Evolutionary conservation across 805 yeast species (phyloP).

Genomic region (Saccharomycopsis vini): DNA sequence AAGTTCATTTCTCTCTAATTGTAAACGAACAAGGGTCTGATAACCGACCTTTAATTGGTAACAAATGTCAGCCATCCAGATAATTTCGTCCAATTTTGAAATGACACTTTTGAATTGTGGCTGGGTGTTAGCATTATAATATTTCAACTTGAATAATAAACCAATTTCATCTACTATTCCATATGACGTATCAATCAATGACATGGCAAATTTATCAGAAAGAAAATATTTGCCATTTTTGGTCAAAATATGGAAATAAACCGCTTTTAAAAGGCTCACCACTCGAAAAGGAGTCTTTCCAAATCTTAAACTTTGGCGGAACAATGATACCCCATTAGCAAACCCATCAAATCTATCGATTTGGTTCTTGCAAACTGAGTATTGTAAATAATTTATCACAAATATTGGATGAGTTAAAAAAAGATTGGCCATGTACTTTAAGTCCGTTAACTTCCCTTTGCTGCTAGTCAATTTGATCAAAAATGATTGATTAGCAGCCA

Average conservation of each 20-base stretch:
- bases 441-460: not conserved
- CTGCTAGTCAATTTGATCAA: not conserved
- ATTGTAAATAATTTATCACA: conserved; percentile 3
- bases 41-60: conserved; percentile 10
- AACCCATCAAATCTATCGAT: conserved; percentile 12
- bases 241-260: not conserved
- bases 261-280: not conserved
- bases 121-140: conserved; percentile 1
- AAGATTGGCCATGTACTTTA: not conserved
- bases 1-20: not conserved
- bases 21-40: not conserved
- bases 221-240: not conserved
- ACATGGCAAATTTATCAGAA: conserved; percentile 9
- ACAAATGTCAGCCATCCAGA: conserved; percentile 18
- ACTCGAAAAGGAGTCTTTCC: conserved; percentile 19
- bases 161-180: conserved; percentile 20
- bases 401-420: not conserved
- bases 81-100: conserved; percentile 11
- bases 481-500: not conserved
- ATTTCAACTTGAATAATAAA: conserved; percentile 14
- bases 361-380: conserved; percentile 4
- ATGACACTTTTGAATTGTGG: conserved; percentile 10
- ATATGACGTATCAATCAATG: conserved; percentile 14
- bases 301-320: conserved; percentile 17
- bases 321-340: conserved; percentile 15